Evolutionary conservation across 129 eudicot species (phyloP), one percentile per base, ranked within the genome.

Genomic region (Kitagawia praeruptora): DNA sequence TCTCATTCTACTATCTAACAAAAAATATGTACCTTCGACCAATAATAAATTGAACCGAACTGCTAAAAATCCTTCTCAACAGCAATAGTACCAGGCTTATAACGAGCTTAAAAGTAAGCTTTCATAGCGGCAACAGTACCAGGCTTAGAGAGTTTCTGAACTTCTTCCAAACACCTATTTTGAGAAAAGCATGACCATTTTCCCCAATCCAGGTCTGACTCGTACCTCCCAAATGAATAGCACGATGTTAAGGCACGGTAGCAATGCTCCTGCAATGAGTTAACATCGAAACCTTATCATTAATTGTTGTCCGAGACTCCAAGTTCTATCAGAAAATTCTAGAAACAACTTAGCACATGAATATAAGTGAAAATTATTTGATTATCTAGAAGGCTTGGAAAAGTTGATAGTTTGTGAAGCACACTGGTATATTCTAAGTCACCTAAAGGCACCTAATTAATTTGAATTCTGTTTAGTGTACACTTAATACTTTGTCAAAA

Each of bases 91-190:
- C n/a, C n/a, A n/a, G n/a, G n/a, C 82, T 88, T 92, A 84, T 90
- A 90, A 83, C 89, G 92, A 27, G 98, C 94, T 76, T 95, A 97
- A 46, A 95, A 95, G 75, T 88, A 89, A 70, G 98, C 94, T 81
- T 92, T 95, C 90, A 88, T 95, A 76, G 88, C 89, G 67, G 98
- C 98, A 66, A 95, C 98, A 42, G 91, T 85, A 77, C 98, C 98
- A 15, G 97, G 96, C 79, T 82, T 87, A 37, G 97, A 88, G 83
- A 66, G 82, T 82, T 83, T 95, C 83, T 88, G 87, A 45, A 88
- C 97, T 80, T 95, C 98, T 80, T 95, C 98, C 70, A 86, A 70
- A 80, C 83, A 85, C 23, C 97, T 91, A 61, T 92, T 95, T 70
- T 90, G 89, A 77, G 91, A 83, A 81, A 95, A 95, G 61, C 93